Evolutionary conservation across 371 early-diverging fungal species (phyloP), one percentile per base, ranked within the genome.

Genomic region (Lichtheimia ornata): DNA sequence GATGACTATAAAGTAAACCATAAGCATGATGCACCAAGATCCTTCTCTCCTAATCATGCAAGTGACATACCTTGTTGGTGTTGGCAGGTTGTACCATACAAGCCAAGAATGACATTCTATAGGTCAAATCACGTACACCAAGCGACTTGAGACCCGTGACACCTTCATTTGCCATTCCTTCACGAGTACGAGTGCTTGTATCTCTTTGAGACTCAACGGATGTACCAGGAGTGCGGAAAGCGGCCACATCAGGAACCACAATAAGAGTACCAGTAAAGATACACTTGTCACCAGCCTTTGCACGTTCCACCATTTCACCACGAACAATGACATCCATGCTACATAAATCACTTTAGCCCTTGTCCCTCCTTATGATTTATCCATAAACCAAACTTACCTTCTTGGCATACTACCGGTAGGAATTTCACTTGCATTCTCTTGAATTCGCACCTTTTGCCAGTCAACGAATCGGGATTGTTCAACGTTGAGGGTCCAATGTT

Each of bases 381-480:
- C 15, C 20, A 44, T 22, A 12, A 22, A 13, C 30, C 35, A 5
- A 18, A 24, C 60, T 69, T 63, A 90, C 91, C 88, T 90, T 74
- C 99, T 76, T 30, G 99, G 99, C 93, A 99, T 97, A 63, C 93
- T 91, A 52, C 99, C 99, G 11, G 95, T 89, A 15, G 99, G 99
- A 52, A 99, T 97, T 69, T 99, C 99, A 56, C 91, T 89, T 22
- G 98, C 84, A 66, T 95, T 96, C 81, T 99, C 99, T 77, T 99
- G 99, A 51, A 99, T 86, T 28, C 99, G 85, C 25, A 99, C 88
- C 66, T 94, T 90, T 82, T 99, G 99, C 99, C 99, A 99, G 79
- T 99, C 98, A 40, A 88, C 87, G 75, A 99, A 99, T 63, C 87
- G 87, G 69, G 91, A 93, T 70, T 93, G 88, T 64, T 93, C 94